Evolutionary conservation across 371 early-diverging fungal species (phyloP), one percentile per base, ranked within the genome.

Genomic region (Chytridium lagenaria): DNA sequence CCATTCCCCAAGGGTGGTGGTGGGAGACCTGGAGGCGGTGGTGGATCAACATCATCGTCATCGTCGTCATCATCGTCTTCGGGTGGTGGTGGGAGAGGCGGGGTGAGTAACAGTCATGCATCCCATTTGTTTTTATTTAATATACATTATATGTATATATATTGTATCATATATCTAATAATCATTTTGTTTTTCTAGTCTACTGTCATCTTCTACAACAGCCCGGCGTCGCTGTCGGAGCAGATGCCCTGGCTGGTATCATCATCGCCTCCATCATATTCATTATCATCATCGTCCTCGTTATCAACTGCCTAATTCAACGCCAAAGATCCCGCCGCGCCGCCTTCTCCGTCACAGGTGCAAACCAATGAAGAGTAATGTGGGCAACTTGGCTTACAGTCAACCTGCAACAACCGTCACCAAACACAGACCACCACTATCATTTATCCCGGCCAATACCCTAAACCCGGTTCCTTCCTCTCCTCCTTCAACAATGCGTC

Each of bases 1-100:
- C 61, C 61, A 2, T 28, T 37, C 36, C 61, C 61, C 31, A 61
- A 61, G 61, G 61, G 61, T 61, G 61, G 61, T 16, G 61, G 61
- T 37, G 61, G 61, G 2, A 28, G 37, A 23, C 61, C 61, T 26
- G 61, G 61, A 34, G 61, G 61, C 5, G 61, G 61, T 36, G 30
- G 61, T 34, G 61, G 34, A 10, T 7, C 34, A 28, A 34, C 61
- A 7, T 7, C 61, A 10, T 34, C 36, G 10, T 28, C 26, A 10
- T 26, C 26, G 16, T 16, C 55, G 10, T 55, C 55, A 55, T 55
- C 55, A 10, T 26, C 10, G 7, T 26, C 10, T 55, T 55, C 55
- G 5, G 55, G 10, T 55, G 7, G 26, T 55, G 5, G 16, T 15
- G 10, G 10, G 7, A 16, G 55, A 10, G 10, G 55, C 16, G 5